Percentiles rank a stretch among this genome's conserved stretches.
phyloP scores from a whole-genome alignment of 2,329 filamentous ascomycete species.

The Pleurostoma richardsiae region DNA sequence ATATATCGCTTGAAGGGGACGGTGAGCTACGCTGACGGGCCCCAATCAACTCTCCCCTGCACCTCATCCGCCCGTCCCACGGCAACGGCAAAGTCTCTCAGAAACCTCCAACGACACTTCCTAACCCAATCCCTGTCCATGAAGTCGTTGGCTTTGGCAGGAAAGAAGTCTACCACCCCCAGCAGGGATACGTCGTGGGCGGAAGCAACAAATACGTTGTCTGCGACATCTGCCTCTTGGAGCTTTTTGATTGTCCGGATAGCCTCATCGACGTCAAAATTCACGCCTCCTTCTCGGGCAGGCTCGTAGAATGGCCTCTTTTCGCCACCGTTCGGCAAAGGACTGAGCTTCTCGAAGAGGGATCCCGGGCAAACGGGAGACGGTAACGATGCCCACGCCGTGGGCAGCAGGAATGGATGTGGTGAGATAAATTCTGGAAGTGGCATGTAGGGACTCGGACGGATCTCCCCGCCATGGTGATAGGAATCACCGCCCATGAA shows the following conservation, averaged over 20 bases:
- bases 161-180: conserved; percentile 42
- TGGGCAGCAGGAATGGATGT: conserved; percentile 23
- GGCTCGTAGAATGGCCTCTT: conserved; percentile 21
- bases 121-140: conserved; percentile 36
- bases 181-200: conserved; percentile 40
- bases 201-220: conserved; percentile 36
- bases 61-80: no score
- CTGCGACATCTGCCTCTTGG: conserved; percentile 36
- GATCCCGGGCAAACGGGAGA: conserved; percentile 31
- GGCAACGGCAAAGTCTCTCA: conserved; percentile 34
- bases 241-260: conserved; percentile 36
- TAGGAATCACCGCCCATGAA: conserved; percentile 36
- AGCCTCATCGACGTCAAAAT: conserved; percentile 22
- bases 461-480: conserved; percentile 31
- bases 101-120: conserved; percentile 41
- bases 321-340: conserved; percentile 25
- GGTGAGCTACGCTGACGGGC: no score
- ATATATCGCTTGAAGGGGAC: no score
- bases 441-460: conserved; percentile 25
- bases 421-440: conserved; percentile 29
- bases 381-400: conserved; percentile 5
- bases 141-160: conserved; percentile 40
- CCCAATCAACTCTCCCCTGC: no score
- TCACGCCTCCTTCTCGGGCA: conserved; percentile 7
- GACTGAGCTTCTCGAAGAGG: conserved; percentile 22